These are phyloP conservation scores for Phycomyces nitens DNA, from an alignment of 192 early-diverging fungal genomes.

Conservation along the genomic window DNA sequence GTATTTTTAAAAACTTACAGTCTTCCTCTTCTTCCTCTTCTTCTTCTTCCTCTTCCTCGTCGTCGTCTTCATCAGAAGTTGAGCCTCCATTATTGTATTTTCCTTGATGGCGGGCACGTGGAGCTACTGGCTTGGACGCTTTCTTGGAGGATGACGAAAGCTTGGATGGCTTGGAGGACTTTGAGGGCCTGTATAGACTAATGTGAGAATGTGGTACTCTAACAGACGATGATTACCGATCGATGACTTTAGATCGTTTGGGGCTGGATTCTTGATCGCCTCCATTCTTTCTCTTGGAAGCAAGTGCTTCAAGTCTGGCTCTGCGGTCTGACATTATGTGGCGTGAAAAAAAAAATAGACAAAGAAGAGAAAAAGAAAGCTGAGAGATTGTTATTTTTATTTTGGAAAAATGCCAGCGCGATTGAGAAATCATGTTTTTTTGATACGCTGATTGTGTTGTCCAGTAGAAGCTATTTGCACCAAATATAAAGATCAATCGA, in stretches of 20 bases:
- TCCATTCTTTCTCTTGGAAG: slow-evolving; percentile 9
- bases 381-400: not conserved
- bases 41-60: slow-evolving; percentile 31
- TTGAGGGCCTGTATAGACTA: not conserved
- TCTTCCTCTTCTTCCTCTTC: slow-evolving; percentile 28
- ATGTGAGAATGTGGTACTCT: not conserved
- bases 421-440: too few relatives aligned
- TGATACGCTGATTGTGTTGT: too few relatives aligned
- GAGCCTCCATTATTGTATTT: not conserved
- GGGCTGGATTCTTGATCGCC: slow-evolving; percentile 10
- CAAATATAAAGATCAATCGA: not conserved
- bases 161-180: not conserved
- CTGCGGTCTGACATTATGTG: slow-evolving; percentile 19
- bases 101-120: not conserved
- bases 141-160: not conserved
- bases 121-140: not conserved
- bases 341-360: not conserved
- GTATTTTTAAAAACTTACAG: slow-evolving; percentile 2
- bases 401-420: too few relatives aligned
- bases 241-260: slow-evolving; percentile 4
- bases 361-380: slow-evolving; percentile 5
- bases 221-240: not conserved
- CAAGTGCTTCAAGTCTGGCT: slow-evolving; percentile 16
- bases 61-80: slow-evolving; percentile 16
- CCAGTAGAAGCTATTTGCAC: not conserved